These are phyloP conservation scores for Umbelopsis isabellina DNA, from an alignment of 192 early-diverging fungal genomes.

Conservation along the genomic window DNA sequence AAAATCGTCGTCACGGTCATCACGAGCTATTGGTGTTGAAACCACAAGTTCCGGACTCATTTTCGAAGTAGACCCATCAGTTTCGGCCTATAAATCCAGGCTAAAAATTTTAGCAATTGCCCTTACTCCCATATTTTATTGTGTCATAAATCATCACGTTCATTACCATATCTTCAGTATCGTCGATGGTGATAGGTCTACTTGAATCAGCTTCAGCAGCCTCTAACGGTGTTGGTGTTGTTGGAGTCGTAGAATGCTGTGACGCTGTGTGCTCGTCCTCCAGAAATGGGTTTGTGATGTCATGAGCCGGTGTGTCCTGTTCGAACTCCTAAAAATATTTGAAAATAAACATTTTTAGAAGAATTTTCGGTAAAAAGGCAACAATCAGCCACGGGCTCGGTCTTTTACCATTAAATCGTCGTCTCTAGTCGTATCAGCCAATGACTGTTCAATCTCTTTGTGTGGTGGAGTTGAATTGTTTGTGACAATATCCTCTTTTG, in stretches of 20 bases:
- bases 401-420: neutral
- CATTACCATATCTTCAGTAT: neutral
- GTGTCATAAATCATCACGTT: no score
- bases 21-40: neutral
- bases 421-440: neutral
- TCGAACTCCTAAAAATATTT: neutral
- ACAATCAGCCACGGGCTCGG: no score
- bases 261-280: neutral
- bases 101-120: neutral
- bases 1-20: neutral
- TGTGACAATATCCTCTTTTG: neutral
- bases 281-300: conserved; percentile 8
- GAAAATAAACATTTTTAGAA: neutral
- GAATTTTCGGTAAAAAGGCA: neutral
- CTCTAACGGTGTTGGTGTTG: neutral
- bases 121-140: no score
- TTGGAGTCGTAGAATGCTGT: neutral
- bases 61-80: neutral
- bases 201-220: neutral
- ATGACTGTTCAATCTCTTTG: neutral
- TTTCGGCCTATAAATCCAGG: neutral
- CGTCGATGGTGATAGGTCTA: neutral
- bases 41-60: conserved; percentile 12
- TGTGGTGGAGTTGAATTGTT: neutral
- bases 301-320: neutral